Base-by-base conservation (phyloP, 1,139 yeast genomes). In the Yamadazyma sp. region DNA sequence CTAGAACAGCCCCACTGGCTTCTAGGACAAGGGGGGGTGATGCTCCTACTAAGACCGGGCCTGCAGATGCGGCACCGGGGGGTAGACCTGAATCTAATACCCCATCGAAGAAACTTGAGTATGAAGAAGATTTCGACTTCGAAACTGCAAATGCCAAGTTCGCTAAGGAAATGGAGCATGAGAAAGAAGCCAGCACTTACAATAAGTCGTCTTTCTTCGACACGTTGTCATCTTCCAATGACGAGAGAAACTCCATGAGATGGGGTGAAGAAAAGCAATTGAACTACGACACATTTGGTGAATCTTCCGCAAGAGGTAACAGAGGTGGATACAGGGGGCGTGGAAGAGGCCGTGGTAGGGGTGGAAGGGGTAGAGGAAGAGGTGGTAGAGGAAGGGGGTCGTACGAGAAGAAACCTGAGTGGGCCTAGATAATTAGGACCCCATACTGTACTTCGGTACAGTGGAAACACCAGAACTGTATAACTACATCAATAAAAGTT, bases 191-290 rank as follows among this genome's bases (percentile, higher is more conserved):
- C 26, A 42, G 53, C 1, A 50, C 53, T 32, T 87, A 87, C 61
- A 75, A 84, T 59, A 83, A 79, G 55, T 76, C 87, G 10, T 87
- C 95, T 1, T 88, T 88, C 59, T 88, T 88, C 53, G 96, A 88
- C 61, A 78, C 77, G 43, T 76, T 88, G 46, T 84, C 94, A 8
- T 79, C 87, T 6, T 73, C 80, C 1, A 68, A 71, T 23, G 75
- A 61, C 36, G 66, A 63, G 41, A 59, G 66, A 47, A 50, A 52
- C 33, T 40, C 62, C 36, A 69, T 77, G 73, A 73, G 81, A 54
- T 79, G 89, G 75, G 63, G 73, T 22, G 83, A 80, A 50, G 89
- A 83, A 56, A 78, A 80, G 48, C 61, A 61, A 37, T 67, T 81
- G 53, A 82, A 83, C 54, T 52, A 73, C 58, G 88, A 81, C 60